Evolutionary conservation across 805 yeast species (phyloP).

Genomic region (Metschnikowia baotianmanensis): DNA sequence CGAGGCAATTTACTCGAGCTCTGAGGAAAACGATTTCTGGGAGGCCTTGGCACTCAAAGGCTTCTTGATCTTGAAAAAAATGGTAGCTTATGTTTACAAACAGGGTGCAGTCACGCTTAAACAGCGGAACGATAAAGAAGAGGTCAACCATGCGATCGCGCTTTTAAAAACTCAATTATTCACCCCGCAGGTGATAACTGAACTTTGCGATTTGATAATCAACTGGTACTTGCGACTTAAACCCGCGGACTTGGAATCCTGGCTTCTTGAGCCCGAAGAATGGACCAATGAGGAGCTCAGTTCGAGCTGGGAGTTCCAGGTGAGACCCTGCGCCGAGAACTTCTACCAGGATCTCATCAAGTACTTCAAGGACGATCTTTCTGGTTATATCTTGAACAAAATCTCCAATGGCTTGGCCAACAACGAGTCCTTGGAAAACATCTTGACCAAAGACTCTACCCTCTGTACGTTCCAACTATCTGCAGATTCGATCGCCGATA

Average conservation of each 20-base stretch:
- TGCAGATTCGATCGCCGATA: conserved; percentile 59
- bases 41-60: conserved; percentile 67
- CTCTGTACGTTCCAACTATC: conserved; percentile 82
- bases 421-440: conserved; percentile 40
- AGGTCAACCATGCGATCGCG: conserved; percentile 55
- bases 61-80: conserved; percentile 59
- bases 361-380: conserved; percentile 54
- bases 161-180: conserved; percentile 55
- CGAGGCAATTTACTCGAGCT: conserved; percentile 55
- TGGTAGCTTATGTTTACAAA: conserved; percentile 60
- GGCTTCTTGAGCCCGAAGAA: conserved; percentile 89
- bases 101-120: conserved; percentile 67
- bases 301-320: conserved; percentile 77
- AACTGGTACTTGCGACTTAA: conserved; percentile 70
- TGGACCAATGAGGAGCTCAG: conserved; percentile 83
- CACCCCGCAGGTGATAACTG: conserved; percentile 52
- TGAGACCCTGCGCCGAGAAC: conserved; percentile 84
- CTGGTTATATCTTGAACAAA: conserved; percentile 56
- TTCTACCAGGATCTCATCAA: conserved; percentile 73
- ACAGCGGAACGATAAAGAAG: conserved; percentile 62
- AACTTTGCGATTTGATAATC: conserved; percentile 65
- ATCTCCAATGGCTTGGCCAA: conserved; percentile 44
- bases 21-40: conserved; percentile 66
- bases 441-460: conserved; percentile 73
- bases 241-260: conserved; percentile 74